phyloP scores from a whole-genome alignment of 768 basidiomycete genomes.

The Cantharellus cinnabarinus region DNA sequence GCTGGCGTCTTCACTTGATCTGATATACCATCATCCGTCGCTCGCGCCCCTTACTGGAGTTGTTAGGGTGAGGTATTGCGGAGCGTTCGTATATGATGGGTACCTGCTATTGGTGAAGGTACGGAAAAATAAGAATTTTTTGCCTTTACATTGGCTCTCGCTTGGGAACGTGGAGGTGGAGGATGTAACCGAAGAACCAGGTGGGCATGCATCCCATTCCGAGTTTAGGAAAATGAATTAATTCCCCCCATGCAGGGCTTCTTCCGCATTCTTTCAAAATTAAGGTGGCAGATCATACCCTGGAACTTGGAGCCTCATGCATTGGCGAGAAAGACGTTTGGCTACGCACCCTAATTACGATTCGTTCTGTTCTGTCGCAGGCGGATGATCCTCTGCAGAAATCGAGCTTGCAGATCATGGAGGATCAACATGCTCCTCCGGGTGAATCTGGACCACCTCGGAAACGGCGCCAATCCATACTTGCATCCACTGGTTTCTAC shows the following conservation, averaged over 20 bases:
- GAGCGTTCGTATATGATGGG: conserved; percentile 71
- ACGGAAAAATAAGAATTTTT: conserved; percentile 51
- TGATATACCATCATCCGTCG: conserved; percentile 49
- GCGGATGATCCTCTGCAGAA: background rate
- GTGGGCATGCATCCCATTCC: conserved; percentile 27
- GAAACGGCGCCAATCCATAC: background rate
- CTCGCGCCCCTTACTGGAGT: conserved; percentile 25
- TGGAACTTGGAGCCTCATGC: conserved; percentile 77
- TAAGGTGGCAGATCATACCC: conserved; percentile 42
- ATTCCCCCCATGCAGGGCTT: conserved; percentile 28
- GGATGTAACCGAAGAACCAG: conserved; percentile 50
- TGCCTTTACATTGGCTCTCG: conserved; percentile 76
- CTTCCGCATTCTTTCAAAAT: conserved; percentile 70
- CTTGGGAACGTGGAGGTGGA: conserved; percentile 49
- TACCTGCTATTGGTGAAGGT: conserved; percentile 81
- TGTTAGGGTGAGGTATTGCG: conserved; percentile 68
- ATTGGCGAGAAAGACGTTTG: conserved; percentile 72
- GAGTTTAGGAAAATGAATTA: background rate
- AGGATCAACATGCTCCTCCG: background rate
- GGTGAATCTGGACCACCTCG: background rate
- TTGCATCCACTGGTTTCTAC: background rate
- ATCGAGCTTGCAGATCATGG: background rate
- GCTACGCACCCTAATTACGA: conserved; percentile 40
- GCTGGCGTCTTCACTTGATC: conserved; percentile 73
- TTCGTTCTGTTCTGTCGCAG: background rate